Conservation (phyloP, 73 alveolate species). For the Blepharisma japonicum region DNA sequence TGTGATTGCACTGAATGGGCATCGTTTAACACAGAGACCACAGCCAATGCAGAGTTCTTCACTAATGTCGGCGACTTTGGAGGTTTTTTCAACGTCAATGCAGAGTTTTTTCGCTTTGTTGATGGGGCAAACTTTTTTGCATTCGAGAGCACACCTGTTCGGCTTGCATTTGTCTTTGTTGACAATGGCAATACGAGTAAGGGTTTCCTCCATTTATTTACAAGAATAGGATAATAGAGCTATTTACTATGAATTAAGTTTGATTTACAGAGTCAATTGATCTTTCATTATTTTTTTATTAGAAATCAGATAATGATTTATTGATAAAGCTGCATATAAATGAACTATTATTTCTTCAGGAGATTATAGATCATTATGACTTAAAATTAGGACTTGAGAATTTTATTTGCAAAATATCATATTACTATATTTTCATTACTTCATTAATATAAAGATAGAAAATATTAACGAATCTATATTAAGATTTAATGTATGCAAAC, state of each 20-base stretch:
- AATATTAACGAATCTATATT: no score
- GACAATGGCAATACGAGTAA: slow-evolving; percentile 95
- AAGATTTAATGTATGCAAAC: no score
- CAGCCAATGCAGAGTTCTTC: slow-evolving; percentile 98
- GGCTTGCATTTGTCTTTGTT: slow-evolving; percentile 98
- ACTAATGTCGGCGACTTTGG: slow-evolving; percentile 67
- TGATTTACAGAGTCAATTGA: no score
- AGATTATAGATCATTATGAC: no score
- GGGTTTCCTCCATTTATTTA: slow-evolving; percentile 68
- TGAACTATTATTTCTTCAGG: no score
- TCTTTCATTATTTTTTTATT: no score
- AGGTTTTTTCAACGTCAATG: slow-evolving; percentile 63
- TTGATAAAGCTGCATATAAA: no score
- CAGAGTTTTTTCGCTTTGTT: slow-evolving; percentile 95
- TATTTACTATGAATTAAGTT: slow-evolving; percentile 21
- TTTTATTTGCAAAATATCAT: no score
- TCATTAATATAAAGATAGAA: no score
- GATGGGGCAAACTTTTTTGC: slow-evolving; percentile 96
- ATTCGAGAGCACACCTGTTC: slow-evolving; percentile 95
- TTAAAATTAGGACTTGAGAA: no score
- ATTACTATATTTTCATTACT: no score
- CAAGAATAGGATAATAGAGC: slow-evolving; percentile 17
- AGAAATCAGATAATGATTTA: no score
- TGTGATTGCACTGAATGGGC: slow-evolving; percentile 97
- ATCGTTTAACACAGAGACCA: slow-evolving; percentile 97